These are phyloP conservation scores for Ceratocystis albifundus DNA, from an alignment of 2,329 filamentous ascomycete species.

Conservation along the genomic window DNA sequence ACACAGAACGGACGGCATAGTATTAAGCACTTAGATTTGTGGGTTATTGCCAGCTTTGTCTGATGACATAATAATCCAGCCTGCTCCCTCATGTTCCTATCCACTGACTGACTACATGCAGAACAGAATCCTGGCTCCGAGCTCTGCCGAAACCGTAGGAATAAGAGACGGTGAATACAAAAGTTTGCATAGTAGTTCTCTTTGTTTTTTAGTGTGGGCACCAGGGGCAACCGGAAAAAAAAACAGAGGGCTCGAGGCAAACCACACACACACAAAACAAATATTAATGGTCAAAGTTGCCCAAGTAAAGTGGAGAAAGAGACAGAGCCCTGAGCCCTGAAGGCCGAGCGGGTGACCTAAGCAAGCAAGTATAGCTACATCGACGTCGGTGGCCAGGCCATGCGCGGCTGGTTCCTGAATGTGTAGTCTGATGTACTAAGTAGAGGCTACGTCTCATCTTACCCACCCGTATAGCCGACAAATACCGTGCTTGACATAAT, in stretches of 20 bases:
- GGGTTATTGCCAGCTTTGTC: neutral
- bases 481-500: neutral
- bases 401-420: neutral
- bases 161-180: neutral
- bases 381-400: neutral
- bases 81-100: neutral
- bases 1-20: neutral
- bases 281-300: neutral
- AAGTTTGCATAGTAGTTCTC: neutral
- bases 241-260: neutral
- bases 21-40: neutral
- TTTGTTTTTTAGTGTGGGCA: neutral
- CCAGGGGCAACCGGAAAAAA: neutral
- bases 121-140: slow-evolving; percentile 7
- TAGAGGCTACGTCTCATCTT: neutral
- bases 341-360: neutral
- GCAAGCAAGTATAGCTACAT: neutral
- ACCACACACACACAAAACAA: slow-evolving; percentile 3
- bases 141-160: neutral
- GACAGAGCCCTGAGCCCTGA: neutral
- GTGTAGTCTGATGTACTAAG: neutral
- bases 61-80: neutral
- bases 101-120: neutral
- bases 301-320: neutral
- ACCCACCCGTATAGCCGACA: neutral